phyloP scores from a whole-genome alignment of 495 filamentous ascomycete species.

The Penicillium atrosanguineum region DNA sequence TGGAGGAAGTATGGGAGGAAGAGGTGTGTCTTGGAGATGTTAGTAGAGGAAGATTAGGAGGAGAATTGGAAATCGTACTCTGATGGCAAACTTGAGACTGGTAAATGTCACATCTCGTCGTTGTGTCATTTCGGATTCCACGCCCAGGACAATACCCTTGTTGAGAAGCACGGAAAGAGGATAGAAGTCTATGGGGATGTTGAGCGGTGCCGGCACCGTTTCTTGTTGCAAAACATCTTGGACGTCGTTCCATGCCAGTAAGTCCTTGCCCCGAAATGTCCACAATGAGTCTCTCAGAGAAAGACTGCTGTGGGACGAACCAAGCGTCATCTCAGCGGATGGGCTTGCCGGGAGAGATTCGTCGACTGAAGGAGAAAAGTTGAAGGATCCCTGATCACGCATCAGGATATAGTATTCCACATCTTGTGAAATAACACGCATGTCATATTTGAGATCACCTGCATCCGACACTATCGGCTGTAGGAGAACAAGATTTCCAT shows the following conservation, averaged over 20 bases:
- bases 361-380: conserved; percentile 37
- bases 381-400: conserved; percentile 72
- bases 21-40: conserved; percentile 66
- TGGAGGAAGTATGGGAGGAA: conserved; percentile 87
- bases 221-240: conserved; percentile 71
- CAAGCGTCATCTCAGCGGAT: conserved; percentile 46
- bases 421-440: conserved; percentile 92
- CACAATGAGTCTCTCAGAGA: conserved; percentile 85
- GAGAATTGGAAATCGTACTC: conserved; percentile 50
- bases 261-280: conserved; percentile 83
- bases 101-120: conserved; percentile 86
- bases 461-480: conserved; percentile 76
- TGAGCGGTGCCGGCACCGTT: conserved; percentile 42
- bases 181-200: conserved; percentile 79
- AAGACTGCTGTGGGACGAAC: conserved; percentile 39
- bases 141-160: conserved; percentile 84
- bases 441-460: conserved; percentile 90
- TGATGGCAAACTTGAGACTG: conserved; percentile 77
- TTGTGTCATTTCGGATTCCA: conserved; percentile 90
- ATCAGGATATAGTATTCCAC: conserved; percentile 93
- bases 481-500: conserved; percentile 90
- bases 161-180: conserved; percentile 80
- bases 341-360: conserved; percentile 53
- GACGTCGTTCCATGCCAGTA: conserved; percentile 87
- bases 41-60: conserved; percentile 10